Evolutionary conservation across 2,329 filamentous ascomycete genomes (phyloP), one percentile per base, ranked within the genome.

Genomic region (Xylariaceae sp.): DNA sequence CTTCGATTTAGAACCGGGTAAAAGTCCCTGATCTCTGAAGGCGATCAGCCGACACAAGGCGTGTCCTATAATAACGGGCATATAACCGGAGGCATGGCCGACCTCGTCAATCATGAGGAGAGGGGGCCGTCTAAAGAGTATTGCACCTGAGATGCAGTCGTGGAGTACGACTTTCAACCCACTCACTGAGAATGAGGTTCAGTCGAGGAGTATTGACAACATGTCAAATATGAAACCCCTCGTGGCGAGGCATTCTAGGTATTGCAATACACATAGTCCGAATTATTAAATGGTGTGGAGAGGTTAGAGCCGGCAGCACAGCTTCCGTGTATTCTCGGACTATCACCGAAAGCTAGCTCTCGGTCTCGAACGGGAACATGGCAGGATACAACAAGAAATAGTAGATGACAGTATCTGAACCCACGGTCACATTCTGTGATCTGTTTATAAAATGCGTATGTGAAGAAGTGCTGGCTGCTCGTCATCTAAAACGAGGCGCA

Each of bases 401-500:
- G 6, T 21, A 46, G 47, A 29, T 37, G 16, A 58, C 3, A 47
- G 6, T 21, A 46, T 23, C 8, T 21, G 26, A 41, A 41, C 36
- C 24, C 28, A 14, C 29, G 26, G 2, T 33, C 12, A 12, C 6
- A 2, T 46, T 34, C 16, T 7, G 16, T 29, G 6, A 26, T 34
- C 6, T 33, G 26, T 7, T 4, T 31, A 14, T 47, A 17, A 47
- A 33, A 5, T 47, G 26, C 19, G 21, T 24, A 16, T 41, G 29
- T 9, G 26, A 17, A 29, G 11, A 21, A 34, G 12, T 28, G n/a
- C n/a, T 47, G 21, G 24, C 39, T 14, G 41, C 6, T 17, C 11
- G 17, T 36, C 17, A 47, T 51, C 16, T 19, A 45, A 58, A 58
- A 54, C 52, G 41, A 56, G 56, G 52, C 52, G 51, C 56, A 55